These are phyloP conservation scores for Penicillium fimorum DNA, from an alignment of 495 filamentous ascomycete species.

Conservation along the genomic window DNA sequence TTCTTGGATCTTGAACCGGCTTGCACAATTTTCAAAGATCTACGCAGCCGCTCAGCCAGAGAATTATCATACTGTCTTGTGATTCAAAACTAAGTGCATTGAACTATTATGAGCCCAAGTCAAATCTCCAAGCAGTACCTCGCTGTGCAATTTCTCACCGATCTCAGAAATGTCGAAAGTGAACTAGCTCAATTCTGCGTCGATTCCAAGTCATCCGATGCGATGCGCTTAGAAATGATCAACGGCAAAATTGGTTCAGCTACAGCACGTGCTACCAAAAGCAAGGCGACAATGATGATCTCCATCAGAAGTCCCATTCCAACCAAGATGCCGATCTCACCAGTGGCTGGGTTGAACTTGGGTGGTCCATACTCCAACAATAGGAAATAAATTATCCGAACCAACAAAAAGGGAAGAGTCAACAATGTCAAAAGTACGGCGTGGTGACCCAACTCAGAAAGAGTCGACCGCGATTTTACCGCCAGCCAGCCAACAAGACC, in stretches of 20 bases:
- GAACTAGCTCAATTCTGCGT: conserved; percentile 5
- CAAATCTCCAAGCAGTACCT: not conserved
- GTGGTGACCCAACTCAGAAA: conserved; percentile 24
- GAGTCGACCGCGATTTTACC: conserved; percentile 21
- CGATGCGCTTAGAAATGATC: conserved; percentile 1
- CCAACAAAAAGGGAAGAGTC: conserved; percentile 29
- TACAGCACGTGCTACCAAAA: conserved; percentile 27
- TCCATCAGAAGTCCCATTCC: conserved; percentile 38
- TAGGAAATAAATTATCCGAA: conserved; percentile 29
- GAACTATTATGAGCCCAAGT: not conserved
- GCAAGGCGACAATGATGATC: conserved; percentile 21
- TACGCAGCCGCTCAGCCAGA: conserved; percentile 30
- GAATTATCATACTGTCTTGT: conserved; percentile 14
- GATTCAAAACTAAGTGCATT: conserved; percentile 1
- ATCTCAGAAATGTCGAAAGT: not conserved
- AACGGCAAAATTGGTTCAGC: conserved; percentile 23
- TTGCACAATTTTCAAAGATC: conserved; percentile 27
- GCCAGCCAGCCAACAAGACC: conserved; percentile 27
- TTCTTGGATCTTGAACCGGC: conserved; percentile 28
- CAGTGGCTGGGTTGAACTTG: conserved; percentile 24
- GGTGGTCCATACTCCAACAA: conserved; percentile 25
- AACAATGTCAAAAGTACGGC: conserved; percentile 20
- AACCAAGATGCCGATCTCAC: conserved; percentile 23
- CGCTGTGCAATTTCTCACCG: not conserved
- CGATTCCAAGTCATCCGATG: conserved; percentile 9